Percentiles rank a stretch among this genome's conserved stretches.
These are phyloP conservation scores for Globomyces pollinis-pini DNA, from an alignment of 192 early-diverging fungal species.

Conservation along the genomic window DNA sequence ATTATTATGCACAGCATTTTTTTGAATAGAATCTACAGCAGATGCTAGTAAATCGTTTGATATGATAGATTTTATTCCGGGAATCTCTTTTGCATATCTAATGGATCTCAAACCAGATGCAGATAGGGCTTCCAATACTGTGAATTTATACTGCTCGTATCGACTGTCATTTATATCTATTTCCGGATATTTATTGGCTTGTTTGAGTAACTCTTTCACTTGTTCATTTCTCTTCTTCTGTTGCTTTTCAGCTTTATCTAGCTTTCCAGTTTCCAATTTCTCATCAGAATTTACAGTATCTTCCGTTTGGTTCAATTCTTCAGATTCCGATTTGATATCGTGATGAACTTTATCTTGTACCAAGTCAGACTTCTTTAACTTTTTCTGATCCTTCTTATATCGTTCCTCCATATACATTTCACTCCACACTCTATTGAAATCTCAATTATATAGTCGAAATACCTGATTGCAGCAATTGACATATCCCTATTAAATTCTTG, in stretches of 20 bases:
- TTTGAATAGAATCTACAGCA: conserved; percentile 80
- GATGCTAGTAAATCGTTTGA: conserved; percentile 88
- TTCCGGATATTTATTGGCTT: conserved; percentile 19
- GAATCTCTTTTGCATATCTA: conserved; percentile 94
- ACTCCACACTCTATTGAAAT: conserved; percentile 84
- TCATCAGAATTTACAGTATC: background rate
- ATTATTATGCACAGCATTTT: conserved; percentile 79
- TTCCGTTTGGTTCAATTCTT: background rate
- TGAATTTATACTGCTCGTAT: conserved; percentile 15
- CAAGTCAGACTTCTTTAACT: conserved; percentile 6
- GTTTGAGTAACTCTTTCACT: conserved; percentile 2
- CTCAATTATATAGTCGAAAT: no score
- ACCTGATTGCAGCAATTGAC: conserved; percentile 89
- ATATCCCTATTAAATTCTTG: conserved; percentile 94
- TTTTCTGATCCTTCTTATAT: conserved; percentile 49
- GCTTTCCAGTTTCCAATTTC: conserved; percentile 22
- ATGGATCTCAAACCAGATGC: conserved; percentile 92
- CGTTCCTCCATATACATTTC: conserved; percentile 64
- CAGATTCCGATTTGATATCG: background rate
- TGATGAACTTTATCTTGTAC: conserved; percentile 9
- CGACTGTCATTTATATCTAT: conserved; percentile 15
- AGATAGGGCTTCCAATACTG: conserved; percentile 84
- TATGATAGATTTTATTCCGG: conserved; percentile 65
- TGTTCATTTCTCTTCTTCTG: conserved; percentile 6
- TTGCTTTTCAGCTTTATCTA: conserved; percentile 8